A percentile compares a stretch with the other conserved stretches of the same genome.
Conservation (phyloP, 768 basidiomycete species). For the Tricholoma matsutake region DNA sequence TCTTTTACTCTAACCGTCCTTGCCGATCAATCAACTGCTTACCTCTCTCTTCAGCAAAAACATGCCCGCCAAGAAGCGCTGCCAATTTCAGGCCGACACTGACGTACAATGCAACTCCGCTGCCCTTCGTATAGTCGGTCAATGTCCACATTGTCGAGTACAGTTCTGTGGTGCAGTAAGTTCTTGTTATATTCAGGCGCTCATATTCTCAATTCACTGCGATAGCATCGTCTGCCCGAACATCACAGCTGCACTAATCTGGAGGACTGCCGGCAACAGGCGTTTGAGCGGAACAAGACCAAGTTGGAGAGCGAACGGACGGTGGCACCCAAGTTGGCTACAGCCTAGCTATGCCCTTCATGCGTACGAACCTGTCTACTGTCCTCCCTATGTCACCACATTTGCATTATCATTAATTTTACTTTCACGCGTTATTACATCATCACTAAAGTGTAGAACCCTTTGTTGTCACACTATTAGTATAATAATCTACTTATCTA, state of each 20-base stretch:
- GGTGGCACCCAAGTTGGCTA: slow-evolving; percentile 82
- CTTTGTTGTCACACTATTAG: not conserved
- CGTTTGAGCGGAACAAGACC: slow-evolving; percentile 84
- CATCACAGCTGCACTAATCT: slow-evolving; percentile 83
- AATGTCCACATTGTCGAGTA: slow-evolving; percentile 75
- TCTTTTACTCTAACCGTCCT: not conserved
- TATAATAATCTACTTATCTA: not conserved
- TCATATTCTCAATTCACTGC: slow-evolving; percentile 15
- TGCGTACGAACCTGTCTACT: not conserved
- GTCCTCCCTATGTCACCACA: slow-evolving; percentile 7
- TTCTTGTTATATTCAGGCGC: slow-evolving; percentile 17
- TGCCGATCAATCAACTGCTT: not conserved
- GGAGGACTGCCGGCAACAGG: slow-evolving; percentile 82
- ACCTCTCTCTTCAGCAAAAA: slow-evolving; percentile 11
- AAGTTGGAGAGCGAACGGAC: slow-evolving; percentile 89
- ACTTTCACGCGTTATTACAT: not conserved
- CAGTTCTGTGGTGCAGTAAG: slow-evolving; percentile 78
- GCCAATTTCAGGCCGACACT: slow-evolving; percentile 58
- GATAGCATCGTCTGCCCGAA: slow-evolving; percentile 84
- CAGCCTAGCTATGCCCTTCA: slow-evolving; percentile 43
- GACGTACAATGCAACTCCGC: slow-evolving; percentile 70
- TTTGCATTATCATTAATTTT: slow-evolving; percentile 1
- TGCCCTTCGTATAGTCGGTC: slow-evolving; percentile 78
- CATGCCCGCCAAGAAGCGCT: slow-evolving; percentile 88
- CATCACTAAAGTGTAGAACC: not conserved